Percentiles rank a stretch among this genome's conserved stretches.
Conservation (phyloP, 106 monocot species). For the Hemerocallis citrina region DNA sequence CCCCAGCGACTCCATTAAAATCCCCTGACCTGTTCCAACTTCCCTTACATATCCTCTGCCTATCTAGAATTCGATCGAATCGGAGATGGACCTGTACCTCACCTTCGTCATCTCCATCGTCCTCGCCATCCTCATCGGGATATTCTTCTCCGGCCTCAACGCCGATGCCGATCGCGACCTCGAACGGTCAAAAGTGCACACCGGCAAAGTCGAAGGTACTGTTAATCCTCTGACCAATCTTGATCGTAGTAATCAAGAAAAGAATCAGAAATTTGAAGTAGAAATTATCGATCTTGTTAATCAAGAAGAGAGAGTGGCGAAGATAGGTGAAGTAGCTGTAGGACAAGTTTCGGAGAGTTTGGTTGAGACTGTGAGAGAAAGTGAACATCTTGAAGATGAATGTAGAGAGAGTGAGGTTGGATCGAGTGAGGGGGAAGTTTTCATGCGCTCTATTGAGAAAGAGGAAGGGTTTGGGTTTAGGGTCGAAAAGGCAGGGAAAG, state of each 20-base stretch:
- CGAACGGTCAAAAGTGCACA: too few relatives aligned
- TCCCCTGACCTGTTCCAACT: too few relatives aligned
- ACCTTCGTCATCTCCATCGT: constrained; percentile 42
- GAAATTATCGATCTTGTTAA: not conserved
- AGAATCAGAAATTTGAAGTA: not conserved
- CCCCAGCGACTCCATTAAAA: too few relatives aligned
- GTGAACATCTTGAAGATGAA: not conserved
- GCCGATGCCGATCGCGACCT: not conserved
- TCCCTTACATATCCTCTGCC: too few relatives aligned
- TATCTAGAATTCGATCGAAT: too few relatives aligned
- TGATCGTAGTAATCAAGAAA: not conserved
- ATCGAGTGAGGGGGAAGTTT: not conserved
- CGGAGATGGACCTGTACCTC: too few relatives aligned
- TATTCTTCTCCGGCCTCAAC: constrained; percentile 9
- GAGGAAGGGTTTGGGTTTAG: not conserved
- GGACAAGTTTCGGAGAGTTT: not conserved
- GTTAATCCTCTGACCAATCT: not conserved
- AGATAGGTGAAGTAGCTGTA: not conserved
- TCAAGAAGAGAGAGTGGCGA: not conserved
- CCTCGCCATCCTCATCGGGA: constrained; percentile 33
- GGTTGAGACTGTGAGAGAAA: not conserved
- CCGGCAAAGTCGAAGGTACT: not conserved
- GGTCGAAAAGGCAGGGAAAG: not conserved
- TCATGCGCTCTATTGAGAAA: too few relatives aligned
- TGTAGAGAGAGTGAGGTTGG: not conserved